Conservation (phyloP, 495 filamentous ascomycete species). For the Aspergillus homomorphus region DNA sequence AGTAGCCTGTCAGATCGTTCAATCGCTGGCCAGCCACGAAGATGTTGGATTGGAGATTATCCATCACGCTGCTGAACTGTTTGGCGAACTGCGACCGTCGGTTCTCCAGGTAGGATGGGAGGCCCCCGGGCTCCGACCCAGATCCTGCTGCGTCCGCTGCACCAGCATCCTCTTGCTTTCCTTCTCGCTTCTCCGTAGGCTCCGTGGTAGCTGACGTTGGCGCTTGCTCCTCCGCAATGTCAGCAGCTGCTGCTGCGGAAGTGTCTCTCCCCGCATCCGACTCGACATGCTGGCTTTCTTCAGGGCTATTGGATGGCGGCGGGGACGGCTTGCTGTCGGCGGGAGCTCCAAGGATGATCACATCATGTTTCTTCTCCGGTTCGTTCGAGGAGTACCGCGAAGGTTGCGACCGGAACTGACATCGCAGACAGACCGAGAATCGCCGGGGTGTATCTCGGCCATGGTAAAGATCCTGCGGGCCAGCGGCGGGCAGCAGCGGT, state of each 20-base stretch:
- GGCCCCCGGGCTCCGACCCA: constrained; percentile 28
- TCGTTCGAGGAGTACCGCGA: constrained; percentile 22
- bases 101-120: constrained; percentile 76
- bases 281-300: constrained; percentile 19
- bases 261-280: constrained; percentile 23
- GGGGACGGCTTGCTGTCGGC: constrained; percentile 9
- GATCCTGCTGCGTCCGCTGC: not conserved
- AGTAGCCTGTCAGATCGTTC: constrained; percentile 93
- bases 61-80: constrained; percentile 76
- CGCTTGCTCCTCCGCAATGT: constrained; percentile 7
- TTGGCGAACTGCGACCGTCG: constrained; percentile 70
- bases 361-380: constrained; percentile 19
- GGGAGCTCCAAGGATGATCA: constrained; percentile 8
- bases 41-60: constrained; percentile 78
- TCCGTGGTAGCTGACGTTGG: not conserved
- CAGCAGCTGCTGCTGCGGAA: constrained; percentile 13
- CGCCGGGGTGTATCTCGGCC: constrained; percentile 22
- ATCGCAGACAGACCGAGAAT: constrained; percentile 41
- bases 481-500: constrained; percentile 15
- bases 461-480: constrained; percentile 23
- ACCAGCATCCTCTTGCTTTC: constrained; percentile 6
- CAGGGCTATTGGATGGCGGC: constrained; percentile 8
- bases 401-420: constrained; percentile 35
- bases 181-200: constrained; percentile 9
- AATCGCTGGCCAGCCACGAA: constrained; percentile 82